Evolutionary conservation across 1,284 basidiomycete genomes (phyloP), one percentile per base, ranked within the genome.

Genomic region (Dichomitus squalens): DNA sequence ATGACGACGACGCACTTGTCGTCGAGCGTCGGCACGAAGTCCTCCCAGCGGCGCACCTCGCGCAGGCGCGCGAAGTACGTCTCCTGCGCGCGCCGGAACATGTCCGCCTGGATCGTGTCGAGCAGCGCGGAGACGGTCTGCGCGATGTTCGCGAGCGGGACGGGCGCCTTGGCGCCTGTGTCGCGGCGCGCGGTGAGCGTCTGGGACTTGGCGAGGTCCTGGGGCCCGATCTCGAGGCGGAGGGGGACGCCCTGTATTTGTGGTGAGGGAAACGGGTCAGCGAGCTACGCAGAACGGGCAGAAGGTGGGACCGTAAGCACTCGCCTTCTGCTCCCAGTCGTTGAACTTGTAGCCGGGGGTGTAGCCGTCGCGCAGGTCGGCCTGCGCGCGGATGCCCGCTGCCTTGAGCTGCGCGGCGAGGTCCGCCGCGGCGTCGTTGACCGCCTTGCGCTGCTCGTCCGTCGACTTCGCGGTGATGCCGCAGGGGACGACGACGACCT

Each of bases 321-420:
- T 46, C 36, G 89, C 92, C 84, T 95, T 94, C 77, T 97, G 90
- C 79, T 99, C 97, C 95, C 96, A 98, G 72, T 98, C 94, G 74
- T 98, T 98, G 80, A 98, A 99, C 79, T 99, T 99, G 81, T 90
- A 99, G 43, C 96, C 96, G 14, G 96, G 96, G 48, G 95, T 98
- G 78, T 99, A 97, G 25, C 92, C 94, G 18, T 98, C 96, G 54
- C 96, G 81, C 64, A 96, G 78, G 76, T 99, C 97, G 1, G 93
- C 93, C 76, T 91, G 94, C 44, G 93, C 93, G 61, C 91, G 84
- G 63, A 99, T 77, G 47, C 88, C 95, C 9, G 79, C 83, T 64
- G 85, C 87, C 73, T 84, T 83, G 67, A 94, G 79, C 55, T 78
- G 82, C 71, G 80, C 79, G 21, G 90, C 92, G 56, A 96, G 81